Percentiles rank a stretch among this genome's conserved stretches.
Evolutionary conservation across 805 yeast genomes (phyloP).

Genomic region (Ascoidea asiatica): DNA sequence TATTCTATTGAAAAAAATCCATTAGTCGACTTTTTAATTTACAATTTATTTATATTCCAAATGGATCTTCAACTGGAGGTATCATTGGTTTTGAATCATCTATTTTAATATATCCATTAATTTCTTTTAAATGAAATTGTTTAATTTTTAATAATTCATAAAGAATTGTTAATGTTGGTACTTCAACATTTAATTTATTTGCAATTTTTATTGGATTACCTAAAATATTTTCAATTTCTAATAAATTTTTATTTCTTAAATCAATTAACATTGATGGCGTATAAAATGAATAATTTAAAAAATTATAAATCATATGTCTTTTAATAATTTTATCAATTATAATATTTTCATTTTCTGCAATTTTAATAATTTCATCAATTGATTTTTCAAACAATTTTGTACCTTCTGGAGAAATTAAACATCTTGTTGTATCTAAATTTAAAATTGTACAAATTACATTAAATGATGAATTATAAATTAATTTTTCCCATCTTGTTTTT

Average conservation of each 20-base stretch:
- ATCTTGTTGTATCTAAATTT: slow-evolving; percentile 39
- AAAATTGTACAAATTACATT: slow-evolving; percentile 50
- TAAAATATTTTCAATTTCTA: slow-evolving; percentile 57
- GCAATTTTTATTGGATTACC: slow-evolving; percentile 52
- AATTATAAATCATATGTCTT: slow-evolving; percentile 32
- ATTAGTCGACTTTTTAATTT: too few species aligned
- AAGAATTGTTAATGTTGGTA: slow-evolving; percentile 47
- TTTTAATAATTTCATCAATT: slow-evolving; percentile 34
- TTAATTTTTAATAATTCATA: slow-evolving; percentile 46
- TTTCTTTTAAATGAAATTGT: slow-evolving; percentile 51
- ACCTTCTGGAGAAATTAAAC: slow-evolving; percentile 27
- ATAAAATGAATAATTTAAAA: slow-evolving; percentile 38
- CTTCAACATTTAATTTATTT: slow-evolving; percentile 25
- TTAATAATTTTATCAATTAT: slow-evolving; percentile 30
- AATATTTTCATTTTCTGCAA: slow-evolving; percentile 54
- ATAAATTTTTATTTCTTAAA: slow-evolving; percentile 41
- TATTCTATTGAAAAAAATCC: too few species aligned
- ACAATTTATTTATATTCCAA: too few species aligned
- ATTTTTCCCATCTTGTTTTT: slow-evolving; percentile 45
- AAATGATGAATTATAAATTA: slow-evolving; percentile 51
- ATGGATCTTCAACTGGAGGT: too few species aligned
- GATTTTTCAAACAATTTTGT: slow-evolving; percentile 18
- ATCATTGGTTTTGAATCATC: slow-evolving; percentile 10
- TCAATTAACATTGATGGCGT: slow-evolving; percentile 65
- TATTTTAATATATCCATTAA: slow-evolving; percentile 22